Conservation (phyloP, 257 asterid genomes). For the Ilex asprella region DNA sequence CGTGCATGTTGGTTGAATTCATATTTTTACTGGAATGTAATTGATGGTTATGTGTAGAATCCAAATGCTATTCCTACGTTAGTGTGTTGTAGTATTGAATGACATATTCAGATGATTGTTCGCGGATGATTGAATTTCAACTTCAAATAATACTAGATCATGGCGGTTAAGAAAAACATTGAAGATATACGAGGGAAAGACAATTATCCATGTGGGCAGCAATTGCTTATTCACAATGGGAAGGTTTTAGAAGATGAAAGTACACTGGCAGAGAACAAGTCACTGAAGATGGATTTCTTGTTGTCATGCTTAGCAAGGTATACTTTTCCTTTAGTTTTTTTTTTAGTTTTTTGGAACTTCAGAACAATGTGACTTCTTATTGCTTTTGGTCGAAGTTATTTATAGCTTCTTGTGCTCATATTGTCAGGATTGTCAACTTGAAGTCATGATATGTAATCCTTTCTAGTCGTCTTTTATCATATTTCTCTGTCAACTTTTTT, state of each 20-base stretch:
- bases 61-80: no score
- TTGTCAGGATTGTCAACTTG: conserved; percentile 1
- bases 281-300: conserved; percentile 89
- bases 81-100: no score
- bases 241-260: conserved; percentile 85
- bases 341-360: neutral
- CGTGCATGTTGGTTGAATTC: no score
- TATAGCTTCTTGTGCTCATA: neutral
- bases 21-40: no score
- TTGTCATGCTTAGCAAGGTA: conserved; percentile 97
- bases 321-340: neutral
- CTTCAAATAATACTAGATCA: conserved; percentile 35
- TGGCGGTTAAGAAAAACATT: conserved; percentile 84
- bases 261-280: conserved; percentile 73
- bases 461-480: conserved; percentile 8
- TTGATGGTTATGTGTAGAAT: no score
- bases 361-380: neutral
- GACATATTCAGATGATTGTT: neutral
- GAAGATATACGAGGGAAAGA: conserved; percentile 90
- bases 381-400: neutral
- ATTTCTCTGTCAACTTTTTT: conserved; percentile 9
- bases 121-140: neutral
- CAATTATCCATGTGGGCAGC: conserved; percentile 89
- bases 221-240: conserved; percentile 80
- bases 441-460: neutral